These are phyloP conservation scores for Falciphora oryzae DNA, from an alignment of 2,329 filamentous ascomycete species.

Conservation along the genomic window DNA sequence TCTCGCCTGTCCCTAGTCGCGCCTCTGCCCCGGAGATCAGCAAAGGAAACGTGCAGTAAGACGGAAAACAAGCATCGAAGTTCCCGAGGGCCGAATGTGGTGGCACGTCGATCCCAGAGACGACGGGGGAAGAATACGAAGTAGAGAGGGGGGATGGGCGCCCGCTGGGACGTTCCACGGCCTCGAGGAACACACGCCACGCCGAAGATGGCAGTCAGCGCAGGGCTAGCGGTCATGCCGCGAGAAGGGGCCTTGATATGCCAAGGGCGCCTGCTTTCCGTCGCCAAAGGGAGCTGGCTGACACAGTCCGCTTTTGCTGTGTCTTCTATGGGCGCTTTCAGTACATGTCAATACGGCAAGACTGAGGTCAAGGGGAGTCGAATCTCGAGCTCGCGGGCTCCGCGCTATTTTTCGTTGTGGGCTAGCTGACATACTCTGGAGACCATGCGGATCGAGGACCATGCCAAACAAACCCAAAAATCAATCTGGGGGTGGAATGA, in stretches of 20 bases:
- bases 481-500: not conserved
- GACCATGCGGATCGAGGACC: too few relatives aligned
- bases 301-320: not conserved
- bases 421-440: not conserved
- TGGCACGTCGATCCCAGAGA: not conserved
- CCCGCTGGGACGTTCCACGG: not conserved
- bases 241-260: not conserved
- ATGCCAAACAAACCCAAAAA: not conserved
- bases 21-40: not conserved
- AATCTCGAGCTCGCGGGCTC: too few relatives aligned
- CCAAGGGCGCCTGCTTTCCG: not conserved
- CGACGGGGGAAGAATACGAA: not conserved
- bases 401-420: too few relatives aligned
- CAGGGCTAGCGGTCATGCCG: not conserved
- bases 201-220: not conserved
- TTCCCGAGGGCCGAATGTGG: not conserved
- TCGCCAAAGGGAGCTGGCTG: too few relatives aligned
- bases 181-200: not conserved
- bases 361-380: not conserved
- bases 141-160: not conserved
- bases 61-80: not conserved
- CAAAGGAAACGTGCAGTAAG: not conserved
- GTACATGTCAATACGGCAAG: not conserved
- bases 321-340: not conserved
- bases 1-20: not conserved